These are phyloP conservation scores for Leccinum rimulosum DNA, from an alignment of 768 basidiomycete species.

Conservation along the genomic window DNA sequence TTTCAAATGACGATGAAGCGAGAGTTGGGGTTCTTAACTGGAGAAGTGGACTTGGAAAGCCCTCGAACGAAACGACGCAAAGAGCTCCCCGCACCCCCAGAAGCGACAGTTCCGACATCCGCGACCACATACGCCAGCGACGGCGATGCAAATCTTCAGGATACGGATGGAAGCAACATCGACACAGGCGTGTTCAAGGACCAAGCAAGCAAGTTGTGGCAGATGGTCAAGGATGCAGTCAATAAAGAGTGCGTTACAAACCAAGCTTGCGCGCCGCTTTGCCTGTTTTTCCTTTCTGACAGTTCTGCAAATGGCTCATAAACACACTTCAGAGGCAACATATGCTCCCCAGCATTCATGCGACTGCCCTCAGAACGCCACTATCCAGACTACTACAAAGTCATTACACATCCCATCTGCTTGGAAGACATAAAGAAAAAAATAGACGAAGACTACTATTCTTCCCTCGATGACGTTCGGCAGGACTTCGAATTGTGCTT, in stretches of 20 bases:
- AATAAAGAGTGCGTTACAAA: conserved; percentile 81
- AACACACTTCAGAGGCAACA: conserved; percentile 52
- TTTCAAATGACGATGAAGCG: conserved; percentile 47
- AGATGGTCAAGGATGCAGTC: conserved; percentile 75
- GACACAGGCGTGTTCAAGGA: conserved; percentile 48
- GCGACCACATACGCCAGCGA: conserved; percentile 31
- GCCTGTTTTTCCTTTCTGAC: conserved; percentile 44
- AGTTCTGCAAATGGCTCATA: conserved; percentile 30
- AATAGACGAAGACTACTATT: conserved; percentile 58
- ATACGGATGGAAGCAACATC: conserved; percentile 20
- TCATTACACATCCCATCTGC: conserved; percentile 81
- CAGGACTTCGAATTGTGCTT: conserved; percentile 77
- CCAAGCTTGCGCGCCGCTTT: conserved; percentile 36
- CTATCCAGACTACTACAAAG: conserved; percentile 83
- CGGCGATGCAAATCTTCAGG: conserved; percentile 20
- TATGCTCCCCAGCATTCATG: conserved; percentile 63
- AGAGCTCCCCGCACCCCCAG: conserved; percentile 37
- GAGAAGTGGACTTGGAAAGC: conserved; percentile 40
- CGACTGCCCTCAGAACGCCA: conserved; percentile 66
- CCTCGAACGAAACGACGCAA: conserved; percentile 53
- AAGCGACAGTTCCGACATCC: conserved; percentile 39
- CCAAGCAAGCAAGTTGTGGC: conserved; percentile 71
- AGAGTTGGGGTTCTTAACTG: conserved; percentile 42
- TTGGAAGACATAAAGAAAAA: conserved; percentile 86
- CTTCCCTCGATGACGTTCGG: conserved; percentile 62